phyloP scores from a whole-genome alignment of 1,139 yeast genomes.

The Kluyveromyces sp. region DNA sequence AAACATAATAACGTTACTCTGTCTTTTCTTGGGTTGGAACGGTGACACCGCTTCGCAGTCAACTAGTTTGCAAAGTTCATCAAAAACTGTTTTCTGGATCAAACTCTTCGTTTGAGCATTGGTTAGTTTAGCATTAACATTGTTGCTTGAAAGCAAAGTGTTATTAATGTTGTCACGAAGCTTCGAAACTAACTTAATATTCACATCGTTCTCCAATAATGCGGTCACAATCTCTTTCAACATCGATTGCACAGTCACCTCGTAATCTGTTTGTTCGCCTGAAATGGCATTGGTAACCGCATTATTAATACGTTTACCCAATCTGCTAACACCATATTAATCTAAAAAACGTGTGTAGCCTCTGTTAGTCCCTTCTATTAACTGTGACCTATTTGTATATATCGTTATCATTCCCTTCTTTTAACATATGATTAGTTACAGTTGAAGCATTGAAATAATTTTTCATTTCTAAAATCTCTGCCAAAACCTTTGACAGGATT shows the following conservation, averaged over 20 bases:
- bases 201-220: slow-evolving; percentile 84
- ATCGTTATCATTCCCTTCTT: no score
- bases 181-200: slow-evolving; percentile 70
- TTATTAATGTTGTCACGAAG: slow-evolving; percentile 67
- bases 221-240: slow-evolving; percentile 88
- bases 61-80: slow-evolving; percentile 79
- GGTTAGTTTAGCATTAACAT: slow-evolving; percentile 16
- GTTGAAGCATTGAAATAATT: no score
- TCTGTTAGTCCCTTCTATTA: no score
- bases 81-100: slow-evolving; percentile 87
- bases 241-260: slow-evolving; percentile 54
- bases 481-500: no score
- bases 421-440: no score
- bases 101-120: slow-evolving; percentile 62
- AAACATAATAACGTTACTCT: slow-evolving; percentile 78
- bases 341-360: neutral
- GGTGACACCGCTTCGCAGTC: slow-evolving; percentile 52
- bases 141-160: slow-evolving; percentile 37
- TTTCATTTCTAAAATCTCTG: no score
- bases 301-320: slow-evolving; percentile 76
- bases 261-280: slow-evolving; percentile 50
- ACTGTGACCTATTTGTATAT: no score
- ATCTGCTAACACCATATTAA: slow-evolving; percentile 83
- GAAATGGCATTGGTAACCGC: slow-evolving; percentile 69
- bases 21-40: slow-evolving; percentile 80